Evolutionary conservation across 1,284 basidiomycete genomes (phyloP), one percentile per base, ranked within the genome.

Genomic region (Puccinia polysora): DNA sequence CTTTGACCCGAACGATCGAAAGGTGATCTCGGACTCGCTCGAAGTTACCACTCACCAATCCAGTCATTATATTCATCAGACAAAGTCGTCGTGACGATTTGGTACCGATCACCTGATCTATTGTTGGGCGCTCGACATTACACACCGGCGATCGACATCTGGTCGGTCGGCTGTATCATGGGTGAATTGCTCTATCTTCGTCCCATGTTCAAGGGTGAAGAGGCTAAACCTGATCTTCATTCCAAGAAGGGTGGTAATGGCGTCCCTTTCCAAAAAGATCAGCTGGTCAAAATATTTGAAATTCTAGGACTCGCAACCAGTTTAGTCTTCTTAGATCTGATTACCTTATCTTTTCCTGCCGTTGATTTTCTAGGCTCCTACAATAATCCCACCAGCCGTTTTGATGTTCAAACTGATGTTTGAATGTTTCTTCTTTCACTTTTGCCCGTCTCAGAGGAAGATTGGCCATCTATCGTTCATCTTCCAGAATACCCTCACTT

Each of bases 121-220:
- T 84, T 97, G 8, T 84, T 97, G 79, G 95, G 95, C 14, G 91
- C 94, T 1, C 90, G 93, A 74, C 95, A 98, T 80, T 98, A 98
- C 80, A 95, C 94, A 68, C 91, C 58, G 5, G 56, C 68, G 23
- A 52, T 70, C 38, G 92, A 96, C 77, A 87, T 90, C 72, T 97
- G 95, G 95, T 92, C 94, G 4, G 87, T 97, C 2, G 95, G 94
- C 0, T 98, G 95, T 78, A 96, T 98, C 68, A 89, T 95, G 82
- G 96, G 94, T 2, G 96, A 99, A 80, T 82, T 99, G 23, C 85
- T 96, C 0, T 93, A 90, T 73, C 81, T 97, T 18, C 83, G 95
- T 8, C 96, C 96, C 0, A 97, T 99, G 76, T 99, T 98, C 84
- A 99, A 98, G 80, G 96, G 96, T 14, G 96, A 95, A 94, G 5